These are phyloP conservation scores for Mesembryanthemum crystallinum DNA, from an alignment of 148 eudicot species.

Conservation along the genomic window DNA sequence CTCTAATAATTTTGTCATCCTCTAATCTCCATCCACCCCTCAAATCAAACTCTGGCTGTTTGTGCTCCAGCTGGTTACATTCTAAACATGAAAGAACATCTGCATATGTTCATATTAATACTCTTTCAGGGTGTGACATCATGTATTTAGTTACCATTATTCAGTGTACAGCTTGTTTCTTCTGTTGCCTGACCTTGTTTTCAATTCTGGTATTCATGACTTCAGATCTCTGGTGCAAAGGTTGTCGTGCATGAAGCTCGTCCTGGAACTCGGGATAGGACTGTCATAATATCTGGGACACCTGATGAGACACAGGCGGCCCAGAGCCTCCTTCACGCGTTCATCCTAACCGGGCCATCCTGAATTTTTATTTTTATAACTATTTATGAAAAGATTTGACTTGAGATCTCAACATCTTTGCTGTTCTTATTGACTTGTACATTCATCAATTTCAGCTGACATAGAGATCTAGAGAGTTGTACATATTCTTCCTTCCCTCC, in stretches of 20 bases:
- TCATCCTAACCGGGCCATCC: conserved; percentile 54
- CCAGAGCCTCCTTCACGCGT: conserved; percentile 85
- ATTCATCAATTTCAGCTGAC: background rate
- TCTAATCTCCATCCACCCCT: too few relatives aligned
- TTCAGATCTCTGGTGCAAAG: conserved; percentile 86
- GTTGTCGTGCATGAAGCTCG: conserved; percentile 54
- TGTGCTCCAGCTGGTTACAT: too few relatives aligned
- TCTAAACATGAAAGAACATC: too few relatives aligned
- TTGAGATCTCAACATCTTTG: background rate
- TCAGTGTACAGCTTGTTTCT: background rate
- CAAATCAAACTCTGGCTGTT: too few relatives aligned
- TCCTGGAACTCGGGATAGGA: conserved; percentile 48
- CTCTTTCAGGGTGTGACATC: too few relatives aligned
- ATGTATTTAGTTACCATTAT: background rate
- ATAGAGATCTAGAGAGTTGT: background rate
- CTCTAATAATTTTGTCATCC: too few relatives aligned
- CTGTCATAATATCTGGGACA: conserved; percentile 66
- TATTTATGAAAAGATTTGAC: background rate
- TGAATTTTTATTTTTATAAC: conserved; percentile 13
- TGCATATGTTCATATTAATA: too few relatives aligned
- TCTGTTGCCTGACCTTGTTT: conserved; percentile 1
- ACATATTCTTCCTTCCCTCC: background rate
- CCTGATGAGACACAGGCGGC: conserved; percentile 86
- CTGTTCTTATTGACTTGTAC: background rate
- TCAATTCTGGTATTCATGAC: background rate